These are phyloP conservation scores for Kwoniella dendrophila DNA, from an alignment of 768 basidiomycete species.

Conservation along the genomic window DNA sequence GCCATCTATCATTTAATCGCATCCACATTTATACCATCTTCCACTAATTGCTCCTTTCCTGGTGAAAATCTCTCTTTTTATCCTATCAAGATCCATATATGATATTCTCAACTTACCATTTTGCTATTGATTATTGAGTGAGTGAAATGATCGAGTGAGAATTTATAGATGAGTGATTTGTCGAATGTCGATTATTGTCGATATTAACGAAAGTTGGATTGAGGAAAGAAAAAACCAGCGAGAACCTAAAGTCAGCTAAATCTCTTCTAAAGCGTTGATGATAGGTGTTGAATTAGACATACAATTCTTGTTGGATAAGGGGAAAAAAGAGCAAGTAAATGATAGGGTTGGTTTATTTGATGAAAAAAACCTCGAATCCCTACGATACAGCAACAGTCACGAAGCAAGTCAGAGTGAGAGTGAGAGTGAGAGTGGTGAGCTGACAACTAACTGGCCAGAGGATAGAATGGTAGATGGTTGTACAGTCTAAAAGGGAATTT, in stretches of 20 bases:
- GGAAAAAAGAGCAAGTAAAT: not conserved
- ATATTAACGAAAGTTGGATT: not conserved
- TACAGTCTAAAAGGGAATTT: too few relatives aligned
- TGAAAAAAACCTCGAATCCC: conserved; percentile 15
- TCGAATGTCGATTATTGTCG: not conserved
- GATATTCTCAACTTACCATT: conserved; percentile 23
- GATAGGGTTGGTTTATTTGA: not conserved
- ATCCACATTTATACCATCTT: not conserved
- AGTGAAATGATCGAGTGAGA: not conserved
- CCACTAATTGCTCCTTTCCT: not conserved
- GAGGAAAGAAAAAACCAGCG: not conserved
- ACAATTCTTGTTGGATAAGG: conserved; percentile 27
- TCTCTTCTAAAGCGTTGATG: not conserved
- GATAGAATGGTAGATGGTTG: not conserved
- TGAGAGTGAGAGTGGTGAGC: conserved; percentile 13
- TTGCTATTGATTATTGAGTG: conserved; percentile 19
- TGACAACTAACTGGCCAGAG: not conserved
- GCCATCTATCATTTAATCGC: too few relatives aligned
- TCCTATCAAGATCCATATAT: not conserved
- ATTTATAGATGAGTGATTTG: not conserved
- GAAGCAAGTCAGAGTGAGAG: not conserved
- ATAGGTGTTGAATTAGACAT: conserved; percentile 6
- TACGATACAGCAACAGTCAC: not conserved
- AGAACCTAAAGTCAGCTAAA: conserved; percentile 3
- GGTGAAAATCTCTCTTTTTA: not conserved